These are phyloP conservation scores for Saturnispora hagleri DNA, from an alignment of 805 yeast genomes.

Conservation along the genomic window DNA sequence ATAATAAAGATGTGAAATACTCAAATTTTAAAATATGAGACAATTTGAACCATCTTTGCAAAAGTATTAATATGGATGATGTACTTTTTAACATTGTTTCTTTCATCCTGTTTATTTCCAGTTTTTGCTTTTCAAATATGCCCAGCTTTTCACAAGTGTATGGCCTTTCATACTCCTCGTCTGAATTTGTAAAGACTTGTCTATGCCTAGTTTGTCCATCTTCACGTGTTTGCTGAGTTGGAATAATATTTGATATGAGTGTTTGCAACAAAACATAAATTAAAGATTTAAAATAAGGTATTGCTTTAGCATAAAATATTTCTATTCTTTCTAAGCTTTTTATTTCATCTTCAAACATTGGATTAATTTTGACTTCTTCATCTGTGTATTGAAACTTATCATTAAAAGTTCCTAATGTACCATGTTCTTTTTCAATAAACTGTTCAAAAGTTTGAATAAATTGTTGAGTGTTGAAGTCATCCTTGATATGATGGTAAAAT, in stretches of 20 bases:
- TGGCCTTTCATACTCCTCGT: conserved; percentile 11
- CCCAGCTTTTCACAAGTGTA: conserved; percentile 13
- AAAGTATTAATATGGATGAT: conserved; percentile 39
- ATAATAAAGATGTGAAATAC: conserved; percentile 58
- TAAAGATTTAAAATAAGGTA: conserved; percentile 54
- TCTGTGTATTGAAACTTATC: conserved; percentile 18
- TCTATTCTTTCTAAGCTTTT: conserved; percentile 48
- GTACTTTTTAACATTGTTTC: conserved; percentile 55
- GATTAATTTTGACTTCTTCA: conserved; percentile 26
- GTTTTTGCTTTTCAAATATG: conserved; percentile 29
- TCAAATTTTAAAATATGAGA: conserved; percentile 76
- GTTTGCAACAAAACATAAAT: conserved; percentile 56
- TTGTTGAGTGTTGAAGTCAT: conserved; percentile 60
- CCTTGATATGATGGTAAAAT: conserved; percentile 50
- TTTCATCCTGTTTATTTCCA: conserved; percentile 51
- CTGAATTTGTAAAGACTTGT: conserved; percentile 1
- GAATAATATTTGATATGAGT: conserved; percentile 40
- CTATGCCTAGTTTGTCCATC: conserved; percentile 19
- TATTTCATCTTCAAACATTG: conserved; percentile 30
- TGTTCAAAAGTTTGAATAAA: conserved; percentile 61
- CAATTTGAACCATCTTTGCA: conserved; percentile 70
- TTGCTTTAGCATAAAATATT: conserved; percentile 40
- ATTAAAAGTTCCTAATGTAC: conserved; percentile 21
- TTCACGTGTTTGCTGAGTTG: conserved; percentile 15
- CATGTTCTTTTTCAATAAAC: conserved; percentile 58